A percentile compares a stretch with the other conserved stretches of the same genome.
These are phyloP conservation scores for Thielaviopsis populi DNA, from an alignment of 2,329 filamentous ascomycete species.

Conservation along the genomic window DNA sequence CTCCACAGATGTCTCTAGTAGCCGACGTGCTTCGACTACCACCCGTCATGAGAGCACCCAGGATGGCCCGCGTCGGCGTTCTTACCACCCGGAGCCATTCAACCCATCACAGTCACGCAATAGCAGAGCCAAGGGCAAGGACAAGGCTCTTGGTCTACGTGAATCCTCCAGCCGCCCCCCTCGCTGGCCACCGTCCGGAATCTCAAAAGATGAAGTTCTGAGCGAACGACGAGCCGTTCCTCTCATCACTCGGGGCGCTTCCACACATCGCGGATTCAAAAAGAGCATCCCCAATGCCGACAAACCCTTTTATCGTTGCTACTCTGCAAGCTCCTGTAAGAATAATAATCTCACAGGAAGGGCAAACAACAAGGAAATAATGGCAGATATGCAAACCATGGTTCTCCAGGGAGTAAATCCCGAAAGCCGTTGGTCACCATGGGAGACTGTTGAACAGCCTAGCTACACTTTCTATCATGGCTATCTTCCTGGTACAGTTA, in stretches of 20 bases:
- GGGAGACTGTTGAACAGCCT: constrained; percentile 61
- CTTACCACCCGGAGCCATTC: constrained; percentile 14
- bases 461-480: constrained; percentile 56
- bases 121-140: constrained; percentile 14
- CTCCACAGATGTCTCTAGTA: constrained; percentile 12
- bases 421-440: constrained; percentile 33
- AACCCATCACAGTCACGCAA: constrained; percentile 17
- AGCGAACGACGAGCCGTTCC: constrained; percentile 39
- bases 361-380: constrained; percentile 23
- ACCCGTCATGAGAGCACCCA: constrained; percentile 7
- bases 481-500: constrained; percentile 51
- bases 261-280: constrained; percentile 40
- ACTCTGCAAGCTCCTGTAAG: constrained; percentile 24
- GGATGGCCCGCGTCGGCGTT: constrained; percentile 12
- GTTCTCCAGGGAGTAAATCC: constrained; percentile 28
- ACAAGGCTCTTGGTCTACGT: constrained; percentile 7
- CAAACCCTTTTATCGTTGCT: constrained; percentile 41
- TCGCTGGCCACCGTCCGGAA: constrained; percentile 40
- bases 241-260: constrained; percentile 42
- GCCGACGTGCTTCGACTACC: constrained; percentile 10
- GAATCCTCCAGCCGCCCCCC: constrained; percentile 12
- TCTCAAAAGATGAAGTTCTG: constrained; percentile 35
- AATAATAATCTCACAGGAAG: constrained; percentile 12
- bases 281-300: constrained; percentile 38
- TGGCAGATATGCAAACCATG: constrained; percentile 45